A percentile compares a stretch with the other conserved stretches of the same genome.
These are phyloP conservation scores for Passalora sequoiae DNA, from an alignment of 2,329 filamentous ascomycete genomes.

Conservation along the genomic window DNA sequence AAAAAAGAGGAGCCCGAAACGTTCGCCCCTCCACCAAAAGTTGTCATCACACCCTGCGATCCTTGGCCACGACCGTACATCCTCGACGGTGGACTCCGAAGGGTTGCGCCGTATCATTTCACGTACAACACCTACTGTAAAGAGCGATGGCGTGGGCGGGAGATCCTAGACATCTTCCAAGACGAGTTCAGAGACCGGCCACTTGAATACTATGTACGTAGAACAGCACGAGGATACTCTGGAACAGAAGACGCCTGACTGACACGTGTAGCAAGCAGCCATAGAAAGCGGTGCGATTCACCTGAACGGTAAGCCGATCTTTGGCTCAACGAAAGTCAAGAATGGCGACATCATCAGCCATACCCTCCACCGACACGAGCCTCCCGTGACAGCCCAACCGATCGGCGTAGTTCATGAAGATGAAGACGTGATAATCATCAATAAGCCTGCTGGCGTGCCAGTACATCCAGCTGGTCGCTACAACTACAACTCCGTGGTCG, in stretches of 20 bases:
- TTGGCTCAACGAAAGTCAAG: slow-evolving; percentile 64
- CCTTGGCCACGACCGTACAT: slow-evolving; percentile 70
- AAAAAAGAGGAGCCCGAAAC: slow-evolving; percentile 32
- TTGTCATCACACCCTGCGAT: slow-evolving; percentile 51
- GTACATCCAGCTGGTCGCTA: slow-evolving; percentile 95
- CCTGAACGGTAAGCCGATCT: slow-evolving; percentile 69
- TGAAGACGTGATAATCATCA: slow-evolving; percentile 88
- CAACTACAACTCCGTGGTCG: slow-evolving; percentile 88
- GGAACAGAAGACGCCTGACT: slow-evolving; percentile 27
- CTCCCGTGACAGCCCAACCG: slow-evolving; percentile 75
- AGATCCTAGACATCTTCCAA: slow-evolving; percentile 79
- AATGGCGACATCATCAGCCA: slow-evolving; percentile 92
- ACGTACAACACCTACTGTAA: slow-evolving; percentile 96
- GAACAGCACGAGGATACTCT: slow-evolving; percentile 3
- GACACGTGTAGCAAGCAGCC: slow-evolving; percentile 55
- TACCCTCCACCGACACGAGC: slow-evolving; percentile 91
- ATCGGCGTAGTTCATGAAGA: slow-evolving; percentile 86
- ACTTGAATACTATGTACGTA: slow-evolving; percentile 72
- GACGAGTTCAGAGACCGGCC: slow-evolving; percentile 89
- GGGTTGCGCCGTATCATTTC: slow-evolving; percentile 80
- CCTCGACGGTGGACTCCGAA: slow-evolving; percentile 74
- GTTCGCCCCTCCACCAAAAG: slow-evolving; percentile 44
- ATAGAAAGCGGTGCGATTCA: slow-evolving; percentile 74
- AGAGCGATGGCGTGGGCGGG: slow-evolving; percentile 79
- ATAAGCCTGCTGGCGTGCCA: slow-evolving; percentile 91